Evolutionary conservation across 2,329 filamentous ascomycete genomes (phyloP), one percentile per base, ranked within the genome.

Genomic region (Fusarium pseudocircinatum): DNA sequence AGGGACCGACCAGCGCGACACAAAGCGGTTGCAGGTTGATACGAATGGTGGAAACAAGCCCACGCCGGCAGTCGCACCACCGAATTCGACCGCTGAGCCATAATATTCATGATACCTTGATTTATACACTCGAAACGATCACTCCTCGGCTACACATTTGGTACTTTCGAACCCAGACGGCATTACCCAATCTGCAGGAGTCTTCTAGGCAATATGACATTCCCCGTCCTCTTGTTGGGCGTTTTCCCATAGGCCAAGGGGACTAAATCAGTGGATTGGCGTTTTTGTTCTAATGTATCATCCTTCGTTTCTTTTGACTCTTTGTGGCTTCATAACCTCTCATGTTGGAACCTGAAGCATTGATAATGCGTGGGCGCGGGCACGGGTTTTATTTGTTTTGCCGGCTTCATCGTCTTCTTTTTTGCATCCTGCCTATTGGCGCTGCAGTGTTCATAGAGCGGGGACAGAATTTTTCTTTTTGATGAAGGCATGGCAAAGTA

Each of bases 1-100:
- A 36, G 73, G 62, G 26, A 70, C 76, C 32, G 80, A 81, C 28
- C 75, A 78, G 50, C 77, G 78, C 39, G 81, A 82, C 22, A 75
- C 78, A 14, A 84, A 84, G 71, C 77, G 82, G 28, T 39, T 78
- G 9, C 81, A 83, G 34, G 65, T 81, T 50, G 78, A 80, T 46
- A 77, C 79, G 60, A 75, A 75, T 34, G 54, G 65, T 28, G 74
- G 47, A 36, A 72, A 69, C 26, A 70, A 70, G 47, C 44, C 65
- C 14, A 52, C 63, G 22, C 26, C 68, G 24, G n/a, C 60, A 14
- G 49, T 50, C 20, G 61, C 60, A 40, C 40, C 67, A 30, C 36
- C 67, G 18, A 61, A 76, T n/a, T 43, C 63, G 12, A 60, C 52
- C 26, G 54, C 60, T n/a, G 67, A 72, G n/a, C 67, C 62, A 43